A percentile compares a stretch with the other conserved stretches of the same genome.
Evolutionary conservation across 2,329 filamentous ascomycete species (phyloP).

Genomic region (Biscogniauxia marginata): DNA sequence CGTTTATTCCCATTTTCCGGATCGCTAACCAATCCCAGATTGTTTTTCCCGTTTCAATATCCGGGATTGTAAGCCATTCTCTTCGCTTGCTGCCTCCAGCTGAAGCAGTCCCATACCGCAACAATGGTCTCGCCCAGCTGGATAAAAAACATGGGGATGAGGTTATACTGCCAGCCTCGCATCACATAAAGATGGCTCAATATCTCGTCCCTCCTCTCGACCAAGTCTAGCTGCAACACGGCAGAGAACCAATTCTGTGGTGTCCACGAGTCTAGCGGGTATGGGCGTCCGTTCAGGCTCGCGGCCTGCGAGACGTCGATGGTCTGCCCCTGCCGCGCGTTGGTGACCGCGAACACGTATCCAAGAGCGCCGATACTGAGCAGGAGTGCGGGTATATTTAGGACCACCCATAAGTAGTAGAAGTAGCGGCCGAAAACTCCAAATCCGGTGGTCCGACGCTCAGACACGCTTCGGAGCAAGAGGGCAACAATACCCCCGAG

Average conservation of each 20-base stretch:
- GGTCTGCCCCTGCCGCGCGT: constrained; percentile 27
- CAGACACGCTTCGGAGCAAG: constrained; percentile 25
- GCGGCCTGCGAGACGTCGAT: constrained; percentile 31
- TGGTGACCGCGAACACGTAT: constrained; percentile 36
- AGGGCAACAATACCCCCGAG: constrained; percentile 34
- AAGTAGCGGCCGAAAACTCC: constrained; percentile 9
- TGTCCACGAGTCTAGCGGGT: constrained; percentile 36
- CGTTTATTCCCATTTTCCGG: too few relatives aligned
- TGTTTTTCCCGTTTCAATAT: too few relatives aligned
- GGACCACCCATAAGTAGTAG: constrained; percentile 37
- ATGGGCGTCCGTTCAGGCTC: constrained; percentile 23
- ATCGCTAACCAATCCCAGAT: too few relatives aligned
- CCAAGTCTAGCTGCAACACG: constrained; percentile 33
- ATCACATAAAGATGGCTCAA: constrained; percentile 29
- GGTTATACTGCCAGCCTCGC: constrained; percentile 38
- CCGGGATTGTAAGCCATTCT: too few relatives aligned
- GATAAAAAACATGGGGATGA: constrained; percentile 32
- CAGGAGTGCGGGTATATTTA: constrained; percentile 35
- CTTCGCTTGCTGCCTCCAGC: constrained; percentile 13
- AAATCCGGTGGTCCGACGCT: constrained; percentile 14
- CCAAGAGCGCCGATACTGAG: constrained; percentile 37
- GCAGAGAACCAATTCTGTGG: constrained; percentile 41
- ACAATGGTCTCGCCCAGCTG: constrained; percentile 25
- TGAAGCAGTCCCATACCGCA: constrained; percentile 20
- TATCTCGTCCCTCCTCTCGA: constrained; percentile 25